A percentile compares a stretch with the other conserved stretches of the same genome.
Evolutionary conservation across 2,329 filamentous ascomycete species (phyloP).

Genomic region (Geosmithia flava): DNA sequence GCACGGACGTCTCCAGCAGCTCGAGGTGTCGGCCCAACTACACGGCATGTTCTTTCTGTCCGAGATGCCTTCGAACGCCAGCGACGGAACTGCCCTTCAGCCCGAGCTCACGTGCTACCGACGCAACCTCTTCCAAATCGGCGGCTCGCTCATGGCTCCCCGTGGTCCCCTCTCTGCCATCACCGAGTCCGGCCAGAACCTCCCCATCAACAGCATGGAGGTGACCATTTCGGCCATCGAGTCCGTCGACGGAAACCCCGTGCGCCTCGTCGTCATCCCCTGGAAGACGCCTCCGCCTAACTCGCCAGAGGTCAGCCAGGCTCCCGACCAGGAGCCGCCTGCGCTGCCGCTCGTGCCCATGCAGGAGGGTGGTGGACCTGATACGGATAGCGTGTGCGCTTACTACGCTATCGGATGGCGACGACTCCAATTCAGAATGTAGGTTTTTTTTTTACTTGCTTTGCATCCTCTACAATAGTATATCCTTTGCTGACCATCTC

Average conservation of each 20-base stretch:
- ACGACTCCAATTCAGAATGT: slow-evolving; percentile 79
- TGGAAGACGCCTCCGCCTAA: slow-evolving; percentile 92
- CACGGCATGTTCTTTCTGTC: slow-evolving; percentile 86
- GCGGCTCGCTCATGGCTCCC: slow-evolving; percentile 74
- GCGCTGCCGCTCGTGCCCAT: slow-evolving; percentile 63
- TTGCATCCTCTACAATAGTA: slow-evolving; percentile 4
- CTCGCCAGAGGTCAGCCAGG: slow-evolving; percentile 52
- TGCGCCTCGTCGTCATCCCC: slow-evolving; percentile 91
- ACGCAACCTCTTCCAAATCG: slow-evolving; percentile 91
- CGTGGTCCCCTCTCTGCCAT: slow-evolving; percentile 68
- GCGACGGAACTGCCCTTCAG: slow-evolving; percentile 46
- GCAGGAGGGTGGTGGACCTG: slow-evolving; percentile 41
- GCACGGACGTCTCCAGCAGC: slow-evolving; percentile 45
- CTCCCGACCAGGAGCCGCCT: slow-evolving; percentile 72
- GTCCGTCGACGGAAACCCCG: slow-evolving; percentile 82
- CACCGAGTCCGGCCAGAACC: slow-evolving; percentile 71
- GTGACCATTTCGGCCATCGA: slow-evolving; percentile 86
- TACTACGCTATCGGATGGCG: slow-evolving; percentile 94
- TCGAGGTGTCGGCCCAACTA: slow-evolving; percentile 60
- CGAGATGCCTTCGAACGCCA: slow-evolving; percentile 56
- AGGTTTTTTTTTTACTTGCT: slow-evolving; percentile 22
- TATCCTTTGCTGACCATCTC: slow-evolving; percentile 5
- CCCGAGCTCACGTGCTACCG: slow-evolving; percentile 92
- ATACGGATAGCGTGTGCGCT: slow-evolving; percentile 65
- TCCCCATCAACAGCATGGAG: slow-evolving; percentile 73